Base-by-base conservation (phyloP, 148 eudicot species). In the Amaranthus palmeri region DNA sequence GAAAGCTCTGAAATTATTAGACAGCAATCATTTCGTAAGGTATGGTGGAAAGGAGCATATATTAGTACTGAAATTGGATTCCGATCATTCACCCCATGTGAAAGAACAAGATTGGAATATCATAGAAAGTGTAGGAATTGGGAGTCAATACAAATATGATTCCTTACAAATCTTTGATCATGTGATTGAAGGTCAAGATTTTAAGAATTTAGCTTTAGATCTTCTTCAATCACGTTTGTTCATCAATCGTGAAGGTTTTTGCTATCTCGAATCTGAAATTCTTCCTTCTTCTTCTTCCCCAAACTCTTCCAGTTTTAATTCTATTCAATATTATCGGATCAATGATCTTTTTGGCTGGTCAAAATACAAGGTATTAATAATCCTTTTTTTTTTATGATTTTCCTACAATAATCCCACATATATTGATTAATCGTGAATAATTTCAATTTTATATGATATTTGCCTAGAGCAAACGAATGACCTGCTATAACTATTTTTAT, bases 161-260 rank as follows among this genome's bases (percentile, higher is more conserved):
- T 61, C 64, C 3, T 61, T 61, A 25, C 13, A 25, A 40, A 40
- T 61, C 44, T 61, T 61, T 42, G 64, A 12, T 42, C 43, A 9
- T 3, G 44, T 10, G 4, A 61, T 61, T 14, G 10, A 61, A 41
- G 64, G 64, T 11, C 44, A 61, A 10, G 14, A 41, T 61, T 45
- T 61, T 5, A 61, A 61, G 64, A 61, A 61, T 3, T 41, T 61
- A 41, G 43, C 43, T 61, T 61, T 42, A 41, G 64, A 61, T 61
- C 64, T 61, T 61, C 44, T 6, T 5, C 64, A 40, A 42, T 61
- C 64, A 7, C 64, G 64, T 40, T 61, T 61, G 46, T 61, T 61
- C 44, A 61, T 61, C 64, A 61, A 61, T 42, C 64, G 64, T 36
- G 64, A 61, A 61, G 64, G 64, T 10, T 61, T 40, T 14, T 61